Conservation (phyloP, 768 basidiomycete species). For the Dioszegia hungarica region DNA sequence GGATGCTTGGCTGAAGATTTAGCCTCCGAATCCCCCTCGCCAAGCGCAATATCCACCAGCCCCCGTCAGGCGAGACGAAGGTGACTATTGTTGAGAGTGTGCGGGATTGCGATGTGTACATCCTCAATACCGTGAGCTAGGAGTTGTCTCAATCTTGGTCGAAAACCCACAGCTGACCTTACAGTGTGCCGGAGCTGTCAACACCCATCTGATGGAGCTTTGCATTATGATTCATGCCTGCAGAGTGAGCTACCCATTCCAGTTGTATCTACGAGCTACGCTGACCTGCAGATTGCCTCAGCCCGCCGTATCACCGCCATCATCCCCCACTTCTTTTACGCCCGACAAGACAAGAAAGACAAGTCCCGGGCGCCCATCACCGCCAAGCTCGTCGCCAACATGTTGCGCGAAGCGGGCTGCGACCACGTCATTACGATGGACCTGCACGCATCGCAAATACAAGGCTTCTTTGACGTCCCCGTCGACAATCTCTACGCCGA, state of each 20-base stretch:
- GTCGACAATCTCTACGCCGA: conserved; percentile 76
- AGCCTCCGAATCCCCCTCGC: conserved; percentile 81
- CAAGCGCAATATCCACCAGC: conserved; percentile 62
- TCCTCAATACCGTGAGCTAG: conserved; percentile 69
- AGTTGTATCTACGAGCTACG: not conserved
- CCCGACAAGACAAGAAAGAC: conserved; percentile 97
- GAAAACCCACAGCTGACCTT: not conserved
- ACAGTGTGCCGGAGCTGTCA: conserved; percentile 61
- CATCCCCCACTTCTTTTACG: conserved; percentile 96
- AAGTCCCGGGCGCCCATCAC: conserved; percentile 93
- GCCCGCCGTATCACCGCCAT: conserved; percentile 94
- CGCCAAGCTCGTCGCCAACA: conserved; percentile 95
- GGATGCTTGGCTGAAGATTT: conserved; percentile 10
- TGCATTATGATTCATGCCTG: conserved; percentile 97
- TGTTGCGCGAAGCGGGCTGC: conserved; percentile 93
- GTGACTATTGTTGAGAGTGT: conserved; percentile 93
- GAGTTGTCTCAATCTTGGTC: too few relatives aligned
- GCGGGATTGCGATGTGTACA: conserved; percentile 97
- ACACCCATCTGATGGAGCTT: conserved; percentile 97
- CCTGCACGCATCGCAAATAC: conserved; percentile 94
- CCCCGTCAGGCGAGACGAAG: conserved; percentile 78
- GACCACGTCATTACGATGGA: conserved; percentile 76
- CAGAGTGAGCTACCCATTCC: conserved; percentile 54
- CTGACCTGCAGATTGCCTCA: conserved; percentile 61
- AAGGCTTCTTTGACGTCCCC: conserved; percentile 91